Base-by-base conservation (phyloP, 768 basidiomycete species). In the Boletellus ananiceps region DNA sequence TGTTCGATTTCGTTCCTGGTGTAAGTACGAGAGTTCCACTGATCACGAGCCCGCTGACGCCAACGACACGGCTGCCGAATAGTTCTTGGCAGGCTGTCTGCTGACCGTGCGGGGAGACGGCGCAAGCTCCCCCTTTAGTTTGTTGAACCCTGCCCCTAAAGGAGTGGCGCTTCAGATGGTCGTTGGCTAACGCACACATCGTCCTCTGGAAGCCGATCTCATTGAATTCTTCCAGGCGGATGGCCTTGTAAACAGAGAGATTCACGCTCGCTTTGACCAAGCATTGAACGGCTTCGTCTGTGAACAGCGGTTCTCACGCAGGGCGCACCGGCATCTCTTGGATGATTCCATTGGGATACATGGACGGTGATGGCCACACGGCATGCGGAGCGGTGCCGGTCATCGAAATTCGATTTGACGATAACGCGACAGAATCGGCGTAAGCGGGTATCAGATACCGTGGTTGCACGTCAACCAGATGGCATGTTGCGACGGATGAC, bases 11-110 rank as follows among this genome's bases (percentile, higher is more conserved):
- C 37, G 65, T 73, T 16, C 84, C 85, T 4, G 84, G 84, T 38
- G 59, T 70, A 38, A 84, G 86, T 53, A 59, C 56, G 82, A 2
- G 82, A 86, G 58, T 87, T 88, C 71, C 83, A 76, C 51, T 88
- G n/a, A n/a, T n/a, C n/a, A 88, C 56, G 69, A 74, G 54, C 85
- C 86, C 1, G 72, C 73, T 9, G 63, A 86, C 62, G 75, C 81
- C 9, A 85, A 86, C 54, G 78, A 87, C 57, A 85, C 84, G 4
- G 66, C 71, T 19, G 84, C 86, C 3, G 60, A 84, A 71, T 63
- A 66, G 23, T 87, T 88, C 72, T 61, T 86, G 52, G 71, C 76
- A 8, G 60, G 70, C 31, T 87, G 85, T 65, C 72, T 88, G 37
- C 80, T 85, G 49, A 73, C 71, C 0, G 82, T 86, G 57, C 66